Conservation (phyloP, 148 eudicot species). For the Diospyros kaki region DNA sequence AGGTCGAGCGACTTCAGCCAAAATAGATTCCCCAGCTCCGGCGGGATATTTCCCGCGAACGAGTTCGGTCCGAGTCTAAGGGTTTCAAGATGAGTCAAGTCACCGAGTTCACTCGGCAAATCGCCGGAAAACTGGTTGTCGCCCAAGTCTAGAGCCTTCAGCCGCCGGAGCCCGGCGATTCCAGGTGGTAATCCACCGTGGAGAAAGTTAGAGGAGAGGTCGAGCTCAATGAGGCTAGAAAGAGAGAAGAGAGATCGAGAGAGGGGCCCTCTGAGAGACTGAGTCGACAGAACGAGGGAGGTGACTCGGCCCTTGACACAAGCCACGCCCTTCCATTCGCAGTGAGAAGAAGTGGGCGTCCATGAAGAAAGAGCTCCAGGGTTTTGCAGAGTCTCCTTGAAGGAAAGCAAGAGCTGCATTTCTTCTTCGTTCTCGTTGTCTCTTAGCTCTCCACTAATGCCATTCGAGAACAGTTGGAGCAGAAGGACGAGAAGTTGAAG, state of each 20-base stretch:
- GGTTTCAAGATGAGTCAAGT: slow-evolving; percentile 27
- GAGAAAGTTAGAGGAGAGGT: slow-evolving; percentile 34
- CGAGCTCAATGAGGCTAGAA: slow-evolving; percentile 22
- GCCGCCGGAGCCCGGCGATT: slow-evolving; percentile 12
- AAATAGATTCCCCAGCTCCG: slow-evolving; percentile 30
- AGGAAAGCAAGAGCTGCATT: slow-evolving; percentile 22
- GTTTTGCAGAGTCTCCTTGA: slow-evolving; percentile 30
- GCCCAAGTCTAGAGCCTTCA: slow-evolving; percentile 27
- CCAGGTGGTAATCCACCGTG: slow-evolving; percentile 19
- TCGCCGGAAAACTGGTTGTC: slow-evolving; percentile 33
- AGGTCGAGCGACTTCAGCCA: slow-evolving; percentile 25
- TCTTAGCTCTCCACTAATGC: background rate
- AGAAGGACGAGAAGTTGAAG: no score
- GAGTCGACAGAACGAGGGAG: slow-evolving; percentile 29
- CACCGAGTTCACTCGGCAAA: slow-evolving; percentile 34
- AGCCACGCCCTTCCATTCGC: slow-evolving; percentile 38
- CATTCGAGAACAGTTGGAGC: no score
- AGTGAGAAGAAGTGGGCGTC: slow-evolving; percentile 26
- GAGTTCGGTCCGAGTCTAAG: slow-evolving; percentile 40
- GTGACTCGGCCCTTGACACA: slow-evolving; percentile 31
- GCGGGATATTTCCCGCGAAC: slow-evolving; percentile 33
- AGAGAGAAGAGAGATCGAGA: slow-evolving; percentile 29
- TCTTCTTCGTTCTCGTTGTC: background rate
- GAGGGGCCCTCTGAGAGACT: slow-evolving; percentile 29
- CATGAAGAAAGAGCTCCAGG: slow-evolving; percentile 29